phyloP scores from a whole-genome alignment of 495 filamentous ascomycete genomes.

The Penicillium goetzii region DNA sequence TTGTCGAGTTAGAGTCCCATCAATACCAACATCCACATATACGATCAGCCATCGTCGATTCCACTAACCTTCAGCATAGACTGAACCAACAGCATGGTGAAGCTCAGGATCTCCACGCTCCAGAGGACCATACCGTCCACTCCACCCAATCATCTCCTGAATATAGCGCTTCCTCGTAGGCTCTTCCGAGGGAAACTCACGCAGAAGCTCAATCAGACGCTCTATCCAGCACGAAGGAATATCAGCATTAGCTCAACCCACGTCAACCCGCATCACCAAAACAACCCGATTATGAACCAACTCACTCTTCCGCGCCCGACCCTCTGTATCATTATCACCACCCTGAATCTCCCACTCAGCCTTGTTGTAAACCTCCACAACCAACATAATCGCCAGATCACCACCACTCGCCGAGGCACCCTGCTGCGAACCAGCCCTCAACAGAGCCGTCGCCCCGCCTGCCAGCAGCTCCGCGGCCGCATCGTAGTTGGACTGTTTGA shows the following conservation, averaged over 20 bases:
- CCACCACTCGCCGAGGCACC: conserved; percentile 80
- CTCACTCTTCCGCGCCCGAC: conserved; percentile 50
- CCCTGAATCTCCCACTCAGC: conserved; percentile 73
- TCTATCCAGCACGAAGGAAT: conserved; percentile 34
- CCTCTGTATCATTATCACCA: conserved; percentile 48
- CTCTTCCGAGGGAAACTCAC: conserved; percentile 79
- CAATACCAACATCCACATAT: conserved; percentile 19
- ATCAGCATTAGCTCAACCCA: neutral
- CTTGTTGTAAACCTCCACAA: conserved; percentile 87
- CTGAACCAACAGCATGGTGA: conserved; percentile 86
- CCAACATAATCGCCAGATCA: conserved; percentile 80
- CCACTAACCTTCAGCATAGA: conserved; percentile 75
- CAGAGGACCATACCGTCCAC: conserved; percentile 77
- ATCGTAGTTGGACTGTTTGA: conserved; percentile 79
- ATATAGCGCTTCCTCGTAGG: conserved; percentile 91
- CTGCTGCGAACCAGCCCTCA: conserved; percentile 79
- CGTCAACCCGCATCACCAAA: neutral
- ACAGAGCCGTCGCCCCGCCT: conserved; percentile 78
- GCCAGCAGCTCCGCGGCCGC: conserved; percentile 85
- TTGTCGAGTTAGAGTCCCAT: neutral
- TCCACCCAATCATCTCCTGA: conserved; percentile 88
- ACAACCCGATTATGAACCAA: neutral
- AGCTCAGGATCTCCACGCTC: conserved; percentile 94
- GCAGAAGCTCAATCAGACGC: conserved; percentile 65
- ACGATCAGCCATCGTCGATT: neutral